A percentile compares a stretch with the other conserved stretches of the same genome.
These are phyloP conservation scores for Ganoderma meredithae DNA, from an alignment of 1,284 basidiomycete genomes.

Conservation along the genomic window DNA sequence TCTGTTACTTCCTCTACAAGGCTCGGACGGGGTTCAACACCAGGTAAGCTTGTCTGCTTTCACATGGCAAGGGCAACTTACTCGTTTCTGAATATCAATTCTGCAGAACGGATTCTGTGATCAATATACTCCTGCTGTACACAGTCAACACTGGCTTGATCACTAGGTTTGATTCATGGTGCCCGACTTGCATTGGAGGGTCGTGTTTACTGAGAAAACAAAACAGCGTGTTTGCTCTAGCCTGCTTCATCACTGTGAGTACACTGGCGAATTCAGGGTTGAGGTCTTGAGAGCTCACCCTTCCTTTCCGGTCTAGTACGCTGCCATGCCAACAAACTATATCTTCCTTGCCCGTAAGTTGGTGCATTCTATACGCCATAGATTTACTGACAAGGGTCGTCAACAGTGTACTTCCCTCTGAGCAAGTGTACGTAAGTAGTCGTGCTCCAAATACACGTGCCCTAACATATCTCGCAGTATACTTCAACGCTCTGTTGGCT, in stretches of 20 bases:
- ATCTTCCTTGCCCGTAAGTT: neutral
- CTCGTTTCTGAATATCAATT: neutral
- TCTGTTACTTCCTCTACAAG: slow-evolving; percentile 7
- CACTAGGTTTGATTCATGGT: slow-evolving; percentile 7
- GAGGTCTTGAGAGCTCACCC: neutral
- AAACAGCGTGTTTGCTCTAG: neutral
- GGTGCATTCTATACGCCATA: neutral
- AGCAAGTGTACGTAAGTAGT: neutral
- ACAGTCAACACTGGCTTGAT: slow-evolving; percentile 12
- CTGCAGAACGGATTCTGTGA: slow-evolving; percentile 10
- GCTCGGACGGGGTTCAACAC: slow-evolving; percentile 7
- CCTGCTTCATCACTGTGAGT: neutral
- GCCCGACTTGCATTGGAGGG: neutral
- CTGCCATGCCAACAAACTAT: slow-evolving; percentile 3
- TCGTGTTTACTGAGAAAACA: no score
- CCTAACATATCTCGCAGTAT: slow-evolving; percentile 2
- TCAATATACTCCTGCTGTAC: slow-evolving; percentile 4
- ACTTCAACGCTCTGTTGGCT: slow-evolving; percentile 11
- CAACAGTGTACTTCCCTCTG: slow-evolving; percentile 1
- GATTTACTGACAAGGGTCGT: neutral
- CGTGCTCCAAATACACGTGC: neutral
- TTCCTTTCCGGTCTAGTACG: neutral
- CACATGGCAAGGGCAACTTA: neutral
- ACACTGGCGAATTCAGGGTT: neutral
- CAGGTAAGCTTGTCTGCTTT: neutral